phyloP scores from a whole-genome alignment of 2,329 filamentous ascomycete genomes.

The Fusarium algeriense region DNA sequence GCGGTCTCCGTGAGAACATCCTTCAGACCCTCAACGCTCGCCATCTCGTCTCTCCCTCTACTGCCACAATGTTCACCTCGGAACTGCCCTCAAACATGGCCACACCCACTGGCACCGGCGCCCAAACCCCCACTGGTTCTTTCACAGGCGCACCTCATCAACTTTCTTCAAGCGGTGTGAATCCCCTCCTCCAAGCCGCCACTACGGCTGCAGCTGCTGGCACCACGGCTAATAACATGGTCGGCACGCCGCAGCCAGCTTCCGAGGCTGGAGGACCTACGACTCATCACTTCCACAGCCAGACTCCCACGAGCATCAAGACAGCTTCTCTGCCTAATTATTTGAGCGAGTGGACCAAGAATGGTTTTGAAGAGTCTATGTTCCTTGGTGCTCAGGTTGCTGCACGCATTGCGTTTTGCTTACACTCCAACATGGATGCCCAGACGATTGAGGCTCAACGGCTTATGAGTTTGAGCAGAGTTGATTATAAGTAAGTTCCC shows the following conservation, averaged over 20 bases:
- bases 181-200: constrained; percentile 91
- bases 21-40: constrained; percentile 82
- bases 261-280: constrained; percentile 55
- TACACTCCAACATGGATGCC: constrained; percentile 67
- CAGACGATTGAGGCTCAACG: constrained; percentile 65
- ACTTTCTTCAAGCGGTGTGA: constrained; percentile 73
- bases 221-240: constrained; percentile 56
- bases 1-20: constrained; percentile 90
- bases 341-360: constrained; percentile 90
- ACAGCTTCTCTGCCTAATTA: constrained; percentile 83
- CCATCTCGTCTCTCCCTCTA: constrained; percentile 91
- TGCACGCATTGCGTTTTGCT: constrained; percentile 71
- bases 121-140: constrained; percentile 84
- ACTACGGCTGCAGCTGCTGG: constrained; percentile 75
- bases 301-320: constrained; percentile 88
- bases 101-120: constrained; percentile 89
- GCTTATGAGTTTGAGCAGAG: constrained; percentile 67
- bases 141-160: constrained; percentile 68
- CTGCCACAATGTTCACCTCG: constrained; percentile 95
- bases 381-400: constrained; percentile 92
- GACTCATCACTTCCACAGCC: constrained; percentile 68
- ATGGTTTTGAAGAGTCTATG: constrained; percentile 81
- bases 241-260: constrained; percentile 56
- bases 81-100: constrained; percentile 95
- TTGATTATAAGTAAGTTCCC: constrained; percentile 71